These are phyloP conservation scores for Graphilbum sp. DNA, from an alignment of 2,329 filamentous ascomycete genomes.

Conservation along the genomic window DNA sequence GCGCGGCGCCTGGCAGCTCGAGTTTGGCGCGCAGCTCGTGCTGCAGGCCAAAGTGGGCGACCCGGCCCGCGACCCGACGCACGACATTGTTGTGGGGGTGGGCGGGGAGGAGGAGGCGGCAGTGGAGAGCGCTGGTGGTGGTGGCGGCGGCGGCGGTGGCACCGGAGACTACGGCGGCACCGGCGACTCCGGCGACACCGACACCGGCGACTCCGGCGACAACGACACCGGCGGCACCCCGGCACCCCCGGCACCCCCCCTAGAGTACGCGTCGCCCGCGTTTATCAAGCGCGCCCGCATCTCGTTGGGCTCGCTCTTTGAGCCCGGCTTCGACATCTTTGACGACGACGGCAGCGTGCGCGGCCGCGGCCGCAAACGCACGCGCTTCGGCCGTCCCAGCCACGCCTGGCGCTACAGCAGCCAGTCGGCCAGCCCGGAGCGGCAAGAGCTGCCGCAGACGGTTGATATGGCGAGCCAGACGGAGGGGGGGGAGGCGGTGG, in stretches of 20 bases:
- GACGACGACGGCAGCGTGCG: slow-evolving; percentile 48
- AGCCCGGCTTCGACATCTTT: slow-evolving; percentile 49
- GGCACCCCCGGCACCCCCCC: slow-evolving; percentile 6
- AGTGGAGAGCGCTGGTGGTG: no score
- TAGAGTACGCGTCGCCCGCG: slow-evolving; percentile 60
- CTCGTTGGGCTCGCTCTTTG: slow-evolving; percentile 51
- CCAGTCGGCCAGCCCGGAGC: slow-evolving; percentile 54
- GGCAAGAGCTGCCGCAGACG: slow-evolving; percentile 14
- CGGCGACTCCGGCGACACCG: neutral
- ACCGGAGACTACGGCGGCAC: no score
- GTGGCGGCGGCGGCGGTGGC: neutral
- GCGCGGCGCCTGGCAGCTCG: slow-evolving; percentile 29
- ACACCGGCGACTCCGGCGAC: neutral
- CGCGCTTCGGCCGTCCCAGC: slow-evolving; percentile 50
- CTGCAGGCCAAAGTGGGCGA: slow-evolving; percentile 11
- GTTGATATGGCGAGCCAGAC: slow-evolving; percentile 17
- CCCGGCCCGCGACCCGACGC: slow-evolving; percentile 7
- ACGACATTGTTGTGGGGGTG: neutral
- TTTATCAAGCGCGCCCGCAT: slow-evolving; percentile 58
- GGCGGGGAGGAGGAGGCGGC: neutral
- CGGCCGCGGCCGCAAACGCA: slow-evolving; percentile 50
- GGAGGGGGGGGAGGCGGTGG: slow-evolving; percentile 8
- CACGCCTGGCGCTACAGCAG: slow-evolving; percentile 60
- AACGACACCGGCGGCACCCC: slow-evolving; percentile 5
- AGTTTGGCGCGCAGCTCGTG: neutral